Base-by-base conservation (phyloP, 2,329 filamentous ascomycete genomes). In the Rutstroemia sp. region DNA sequence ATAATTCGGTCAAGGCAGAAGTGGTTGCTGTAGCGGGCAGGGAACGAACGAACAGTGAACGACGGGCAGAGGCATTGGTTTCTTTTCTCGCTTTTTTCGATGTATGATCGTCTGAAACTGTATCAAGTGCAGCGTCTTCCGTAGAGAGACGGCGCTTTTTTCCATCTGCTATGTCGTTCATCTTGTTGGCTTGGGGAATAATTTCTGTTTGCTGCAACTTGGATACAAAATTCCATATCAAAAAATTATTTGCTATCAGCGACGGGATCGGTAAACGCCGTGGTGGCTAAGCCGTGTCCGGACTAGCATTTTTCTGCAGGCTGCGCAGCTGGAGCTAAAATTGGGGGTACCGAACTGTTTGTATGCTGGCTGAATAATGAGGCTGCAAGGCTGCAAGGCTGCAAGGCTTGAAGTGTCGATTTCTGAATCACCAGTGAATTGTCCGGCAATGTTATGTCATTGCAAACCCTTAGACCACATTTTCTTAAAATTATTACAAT, bases 31-130 rank as follows among this genome's bases (percentile, higher is more conserved):
- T 81, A 21, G 86, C 74, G 19, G 92, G 89, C 48, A 99, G 81
- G 51, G 88, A 92, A 65, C 92, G 89, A 62, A 99, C 86, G 74
- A 99, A 99, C 63, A 99, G 83, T 47, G 92, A 89, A 64, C 84
- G 77, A 61, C 80, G 72, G 36, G 69, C 68, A 30, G 63, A 62
- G 16, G 68, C 66, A 64, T 71, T 79, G 57, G 80, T 79, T 58
- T 85, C 82, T 57, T 81, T 76, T 61, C 79, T 75, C 30, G 78
- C 72, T 66, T 81, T 83, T 68, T 86, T 86, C 39, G 72, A 67
- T 14, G 75, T 72, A 45, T 69, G 66, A 47, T 60, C 58, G 30
- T 64, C 59, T 12, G 60, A 56, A 14, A 50, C 47, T 16, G 52
- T 38, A 21, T 59, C 56, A 9, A 54, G 30, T 39, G 56, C 51